A percentile compares a stretch with the other conserved stretches of the same genome.
These are phyloP conservation scores for Aspergillus haitiensis DNA, from an alignment of 495 filamentous ascomycete species.

Conservation along the genomic window DNA sequence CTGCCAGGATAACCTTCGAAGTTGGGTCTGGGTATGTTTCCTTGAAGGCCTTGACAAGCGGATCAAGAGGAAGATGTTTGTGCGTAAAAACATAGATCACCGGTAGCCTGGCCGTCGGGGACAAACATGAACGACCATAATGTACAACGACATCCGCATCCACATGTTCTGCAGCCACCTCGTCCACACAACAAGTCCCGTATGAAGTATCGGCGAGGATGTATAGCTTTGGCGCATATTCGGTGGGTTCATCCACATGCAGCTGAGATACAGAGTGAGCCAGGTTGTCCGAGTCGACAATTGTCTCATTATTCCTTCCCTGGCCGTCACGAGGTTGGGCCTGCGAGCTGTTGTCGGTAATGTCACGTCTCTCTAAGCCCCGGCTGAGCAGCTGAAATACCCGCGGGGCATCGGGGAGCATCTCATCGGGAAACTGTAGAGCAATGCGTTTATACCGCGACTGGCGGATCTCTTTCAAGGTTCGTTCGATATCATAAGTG, in stretches of 20 bases:
- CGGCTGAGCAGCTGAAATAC: conserved; percentile 68
- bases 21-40: conserved; percentile 61
- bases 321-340: conserved; percentile 3
- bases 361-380: conserved; percentile 52
- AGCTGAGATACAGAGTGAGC: conserved; percentile 34
- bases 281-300: conserved; percentile 26
- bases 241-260: conserved; percentile 32
- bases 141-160: conserved; percentile 90
- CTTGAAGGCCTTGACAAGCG: conserved; percentile 62
- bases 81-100: conserved; percentile 91
- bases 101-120: conserved; percentile 82
- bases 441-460: conserved; percentile 76
- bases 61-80: conserved; percentile 59
- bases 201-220: conserved; percentile 97
- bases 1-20: conserved; percentile 75
- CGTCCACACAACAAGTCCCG: conserved; percentile 94
- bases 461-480: conserved; percentile 68
- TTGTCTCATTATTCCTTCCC: conserved; percentile 16
- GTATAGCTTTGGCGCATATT: conserved; percentile 58
- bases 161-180: conserved; percentile 93
- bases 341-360: conserved; percentile 19
- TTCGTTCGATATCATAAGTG: conserved; percentile 85
- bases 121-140: conserved; percentile 90
- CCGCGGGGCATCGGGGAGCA: conserved; percentile 81
- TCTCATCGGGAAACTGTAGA: conserved; percentile 90